Conservation (phyloP, 495 filamentous ascomycete species). For the Hapsidospora chrysogenum region DNA sequence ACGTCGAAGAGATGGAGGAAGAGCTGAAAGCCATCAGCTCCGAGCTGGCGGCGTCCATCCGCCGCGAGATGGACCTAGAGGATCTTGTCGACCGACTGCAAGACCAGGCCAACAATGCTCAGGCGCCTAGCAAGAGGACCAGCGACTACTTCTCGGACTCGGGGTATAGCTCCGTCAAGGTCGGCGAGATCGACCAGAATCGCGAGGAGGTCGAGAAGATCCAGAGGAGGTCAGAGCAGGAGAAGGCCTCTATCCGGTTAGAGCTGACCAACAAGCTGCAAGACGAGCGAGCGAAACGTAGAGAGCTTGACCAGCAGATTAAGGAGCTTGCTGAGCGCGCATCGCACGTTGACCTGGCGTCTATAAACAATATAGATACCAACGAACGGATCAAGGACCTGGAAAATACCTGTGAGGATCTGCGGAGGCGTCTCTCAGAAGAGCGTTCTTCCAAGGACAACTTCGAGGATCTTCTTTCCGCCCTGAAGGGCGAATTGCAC, state of each 20-base stretch:
- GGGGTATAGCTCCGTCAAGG: slow-evolving; percentile 66
- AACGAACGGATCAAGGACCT: slow-evolving; percentile 51
- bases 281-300: slow-evolving; percentile 60
- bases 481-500: slow-evolving; percentile 66
- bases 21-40: slow-evolving; percentile 85
- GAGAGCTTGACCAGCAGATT: slow-evolving; percentile 64
- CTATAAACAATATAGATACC: slow-evolving; percentile 27
- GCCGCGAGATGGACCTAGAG: slow-evolving; percentile 91
- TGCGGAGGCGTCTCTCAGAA: slow-evolving; percentile 63
- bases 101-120: slow-evolving; percentile 41
- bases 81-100: slow-evolving; percentile 82
- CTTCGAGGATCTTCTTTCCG: slow-evolving; percentile 78
- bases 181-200: slow-evolving; percentile 47
- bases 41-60: slow-evolving; percentile 82
- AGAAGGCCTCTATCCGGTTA: slow-evolving; percentile 72
- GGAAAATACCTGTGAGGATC: slow-evolving; percentile 62
- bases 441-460: slow-evolving; percentile 83
- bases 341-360: slow-evolving; percentile 32
- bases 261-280: slow-evolving; percentile 70
- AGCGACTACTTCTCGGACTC: slow-evolving; percentile 98
- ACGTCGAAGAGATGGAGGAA: slow-evolving; percentile 71
- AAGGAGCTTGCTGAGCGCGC: slow-evolving; percentile 63
- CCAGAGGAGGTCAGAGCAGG: slow-evolving; percentile 74
- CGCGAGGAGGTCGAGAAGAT: slow-evolving; percentile 73
- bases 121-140: slow-evolving; percentile 49